Percentiles rank a stretch among this genome's conserved stretches.
Evolutionary conservation across 257 asterid species (phyloP).

Genomic region (Salvia hispanica): DNA sequence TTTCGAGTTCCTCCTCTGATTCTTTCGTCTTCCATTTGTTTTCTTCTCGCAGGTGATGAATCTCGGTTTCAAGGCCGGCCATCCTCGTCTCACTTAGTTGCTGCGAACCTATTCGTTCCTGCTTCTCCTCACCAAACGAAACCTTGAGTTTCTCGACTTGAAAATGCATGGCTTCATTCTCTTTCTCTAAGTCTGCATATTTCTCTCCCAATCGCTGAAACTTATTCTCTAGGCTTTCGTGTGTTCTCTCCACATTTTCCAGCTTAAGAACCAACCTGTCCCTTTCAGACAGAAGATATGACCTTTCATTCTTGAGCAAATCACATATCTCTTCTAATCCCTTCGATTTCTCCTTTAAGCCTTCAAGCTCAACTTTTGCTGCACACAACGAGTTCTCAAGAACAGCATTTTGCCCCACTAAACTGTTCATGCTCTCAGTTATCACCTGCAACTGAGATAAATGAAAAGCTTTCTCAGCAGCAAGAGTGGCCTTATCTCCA

Average conservation of each 20-base stretch:
- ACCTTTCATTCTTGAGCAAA: slow-evolving; percentile 73
- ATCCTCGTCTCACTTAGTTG: slow-evolving; percentile 58
- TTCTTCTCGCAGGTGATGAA: slow-evolving; percentile 76
- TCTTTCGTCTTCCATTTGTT: slow-evolving; percentile 66
- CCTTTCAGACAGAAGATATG: slow-evolving; percentile 65
- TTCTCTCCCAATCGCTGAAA: slow-evolving; percentile 69
- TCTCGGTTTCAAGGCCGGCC: slow-evolving; percentile 64
- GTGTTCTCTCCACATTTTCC: slow-evolving; percentile 61
- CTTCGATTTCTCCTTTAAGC: slow-evolving; percentile 86
- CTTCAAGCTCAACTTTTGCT: slow-evolving; percentile 81
- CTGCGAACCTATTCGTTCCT: slow-evolving; percentile 55
- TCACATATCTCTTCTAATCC: slow-evolving; percentile 78
- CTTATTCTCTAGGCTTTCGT: slow-evolving; percentile 62
- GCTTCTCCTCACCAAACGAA: slow-evolving; percentile 66
- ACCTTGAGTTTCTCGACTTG: slow-evolving; percentile 62
- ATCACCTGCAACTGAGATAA: slow-evolving; percentile 70
- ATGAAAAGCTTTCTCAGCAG: slow-evolving; percentile 74
- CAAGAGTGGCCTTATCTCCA: slow-evolving; percentile 70
- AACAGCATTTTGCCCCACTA: slow-evolving; percentile 76
- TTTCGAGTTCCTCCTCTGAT: slow-evolving; percentile 78
- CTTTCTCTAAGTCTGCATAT: slow-evolving; percentile 68
- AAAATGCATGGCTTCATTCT: slow-evolving; percentile 61
- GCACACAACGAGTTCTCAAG: slow-evolving; percentile 70
- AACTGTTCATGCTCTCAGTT: slow-evolving; percentile 73
- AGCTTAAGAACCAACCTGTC: slow-evolving; percentile 53